Base-by-base conservation (phyloP, 2,329 filamentous ascomycete genomes). In the Claviceps citrina region DNA sequence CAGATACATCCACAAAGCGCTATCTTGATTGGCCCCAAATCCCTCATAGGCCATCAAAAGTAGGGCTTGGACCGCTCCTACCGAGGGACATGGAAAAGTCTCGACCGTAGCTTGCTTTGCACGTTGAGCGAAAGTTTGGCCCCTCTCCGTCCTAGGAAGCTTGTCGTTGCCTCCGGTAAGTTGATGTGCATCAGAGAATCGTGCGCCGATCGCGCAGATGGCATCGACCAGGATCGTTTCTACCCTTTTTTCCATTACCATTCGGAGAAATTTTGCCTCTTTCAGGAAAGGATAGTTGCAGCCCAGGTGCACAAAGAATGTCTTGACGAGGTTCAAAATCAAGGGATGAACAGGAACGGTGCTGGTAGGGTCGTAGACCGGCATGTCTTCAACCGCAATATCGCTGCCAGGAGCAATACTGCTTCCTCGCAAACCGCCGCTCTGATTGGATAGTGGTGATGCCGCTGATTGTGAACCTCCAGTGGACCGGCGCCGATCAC, bases 1-100 rank as follows among this genome's bases (percentile, higher is more conserved):
- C 1, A 93, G 67, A 53, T 93, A 93, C 84, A 93, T 93, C 85
- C 86, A 94, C 6, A 94, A 60, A 0, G 84, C 84, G 55, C 84
- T 93, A 52, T 93, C 86, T 50, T 87, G 83, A 47, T 84, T 84
- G 9, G 83, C 82, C 1, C 85, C 86, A 49, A 94, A 93, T 32
- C 87, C 81, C 48, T 93, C 84, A 52, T 93, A 93, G 0, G 84
- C 85, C 60, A 94, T 73, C 22, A 94, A 63, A 9, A 93, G 61
- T 36, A 81, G 86, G 1, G 85, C 84, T 51, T 93, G 86, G 0
- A 91, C 83, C 8, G 84, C 84, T 19, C 81, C 81, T 1, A 93
- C 78, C 2, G 79, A 85, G 0, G 85, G 85, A 45, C 81, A 91
- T 1, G 83, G 74, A 46, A 93, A 86, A 0, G 81, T 82, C 49